Conservation (phyloP, 2,329 filamentous ascomycete species). For the Achaetomium macrosporum region DNA sequence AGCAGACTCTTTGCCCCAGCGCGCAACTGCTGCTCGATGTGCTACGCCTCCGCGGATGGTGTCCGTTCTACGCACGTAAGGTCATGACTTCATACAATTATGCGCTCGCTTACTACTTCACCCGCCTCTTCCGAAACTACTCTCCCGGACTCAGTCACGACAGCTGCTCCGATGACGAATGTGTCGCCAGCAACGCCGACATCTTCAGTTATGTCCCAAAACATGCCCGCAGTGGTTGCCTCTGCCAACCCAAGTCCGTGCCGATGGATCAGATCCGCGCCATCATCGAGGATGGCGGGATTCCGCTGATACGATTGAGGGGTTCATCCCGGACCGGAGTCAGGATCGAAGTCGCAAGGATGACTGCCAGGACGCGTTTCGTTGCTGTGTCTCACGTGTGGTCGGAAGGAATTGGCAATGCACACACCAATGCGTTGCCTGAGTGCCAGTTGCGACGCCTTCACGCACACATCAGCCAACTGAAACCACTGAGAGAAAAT, state of each 20-base stretch:
- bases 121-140: constrained; percentile 18
- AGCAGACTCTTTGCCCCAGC: constrained; percentile 14
- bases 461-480: constrained; percentile 12
- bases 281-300: constrained; percentile 18
- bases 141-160: constrained; percentile 14
- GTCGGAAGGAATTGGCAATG: constrained; percentile 19
- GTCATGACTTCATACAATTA: constrained; percentile 19
- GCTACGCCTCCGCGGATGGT: constrained; percentile 20
- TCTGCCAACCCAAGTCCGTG: constrained; percentile 18
- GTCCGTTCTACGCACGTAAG: constrained; percentile 20
- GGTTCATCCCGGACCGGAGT: constrained; percentile 9
- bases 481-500: constrained; percentile 7
- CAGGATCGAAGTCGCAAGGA: constrained; percentile 12
- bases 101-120: constrained; percentile 21
- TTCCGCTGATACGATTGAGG: constrained; percentile 18
- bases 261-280: constrained; percentile 19
- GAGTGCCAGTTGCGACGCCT: constrained; percentile 21
- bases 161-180: constrained; percentile 19
- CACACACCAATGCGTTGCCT: constrained; percentile 17
- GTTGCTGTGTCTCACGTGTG: constrained; percentile 21
- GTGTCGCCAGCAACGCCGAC: constrained; percentile 20
- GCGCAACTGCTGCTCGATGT: constrained; percentile 21
- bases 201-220: constrained; percentile 18
- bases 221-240: constrained; percentile 18
- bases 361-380: constrained; percentile 18